These are phyloP conservation scores for Gentiana dahurica DNA, from an alignment of 257 asterid genomes.

Conservation along the genomic window DNA sequence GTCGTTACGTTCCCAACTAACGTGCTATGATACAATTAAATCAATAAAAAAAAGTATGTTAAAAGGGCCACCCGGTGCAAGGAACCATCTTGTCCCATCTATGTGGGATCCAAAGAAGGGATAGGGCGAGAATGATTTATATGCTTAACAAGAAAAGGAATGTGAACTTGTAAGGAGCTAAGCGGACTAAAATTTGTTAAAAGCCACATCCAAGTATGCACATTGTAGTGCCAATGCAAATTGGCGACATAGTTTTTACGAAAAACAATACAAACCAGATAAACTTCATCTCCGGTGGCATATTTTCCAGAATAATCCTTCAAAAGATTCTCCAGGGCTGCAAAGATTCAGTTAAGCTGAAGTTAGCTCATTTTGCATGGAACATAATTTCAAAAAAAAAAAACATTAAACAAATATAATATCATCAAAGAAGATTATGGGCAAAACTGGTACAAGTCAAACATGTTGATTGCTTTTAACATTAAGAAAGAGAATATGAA, in stretches of 20 bases:
- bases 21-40: no score
- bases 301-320: slow-evolving; percentile 58
- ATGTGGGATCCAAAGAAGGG: no score
- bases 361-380: neutral
- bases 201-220: no score
- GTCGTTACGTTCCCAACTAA: no score
- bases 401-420: no score
- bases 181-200: no score
- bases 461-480: neutral
- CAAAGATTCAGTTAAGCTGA: slow-evolving; percentile 15
- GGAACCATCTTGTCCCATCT: no score
- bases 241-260: neutral
- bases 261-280: slow-evolving; percentile 34
- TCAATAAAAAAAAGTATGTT: no score
- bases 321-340: slow-evolving; percentile 72
- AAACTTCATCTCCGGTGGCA: slow-evolving; percentile 65
- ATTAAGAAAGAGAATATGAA: slow-evolving; percentile 2
- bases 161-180: no score
- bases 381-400: neutral
- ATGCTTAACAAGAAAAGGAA: no score
- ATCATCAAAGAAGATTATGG: neutral
- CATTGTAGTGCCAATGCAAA: neutral
- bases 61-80: no score
- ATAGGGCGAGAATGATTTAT: no score
- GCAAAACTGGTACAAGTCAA: neutral